Base-by-base conservation (phyloP, 768 basidiomycete species). In the Lepiota brunneoincarnata region DNA sequence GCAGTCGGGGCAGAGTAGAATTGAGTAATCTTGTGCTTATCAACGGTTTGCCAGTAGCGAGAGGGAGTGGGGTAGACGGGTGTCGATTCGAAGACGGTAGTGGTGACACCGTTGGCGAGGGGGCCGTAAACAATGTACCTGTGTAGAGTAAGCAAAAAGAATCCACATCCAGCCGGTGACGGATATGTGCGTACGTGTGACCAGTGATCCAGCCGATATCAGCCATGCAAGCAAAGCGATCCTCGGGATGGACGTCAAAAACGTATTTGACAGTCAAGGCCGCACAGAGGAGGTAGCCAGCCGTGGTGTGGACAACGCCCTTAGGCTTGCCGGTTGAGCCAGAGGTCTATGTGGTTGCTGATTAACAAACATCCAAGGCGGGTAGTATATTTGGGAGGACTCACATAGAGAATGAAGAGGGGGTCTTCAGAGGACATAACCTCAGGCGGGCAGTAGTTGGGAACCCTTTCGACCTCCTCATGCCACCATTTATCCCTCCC, bases 141-240 rank as follows among this genome's bases (percentile, higher is more conserved):
- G 58, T n/a, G 17, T 35, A 47, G 47, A 17, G 43, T 58, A 6
- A 48, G 42, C 26, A 23, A 47, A 39, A 47, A 31, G 28, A 34
- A 54, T 41, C 31, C 59, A 54, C 49, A 56, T 54, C 39, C 21
- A 44, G 40, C 28, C 39, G 45, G 15, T 31, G 41, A n/a, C n/a
- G 43, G 23, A 18, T 51, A 34, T 47, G 43, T 11, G 66, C 75
- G 52, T 61, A 91, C 73, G 90, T 91, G 73, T 97, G 93, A 15
- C 95, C 95, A 2, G 96, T 98, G 74, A 98, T 96, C 96, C 96
- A 98, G 63, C 96, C 96, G 49, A 99, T 81, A 66, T 99, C 96
- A 54, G 96, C 96, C 95, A 98, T 94, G 77, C 96, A 98, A 1
- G 87, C 97, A 69, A 95, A 98, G 61, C 80, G 86, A 74, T 98